phyloP scores from a whole-genome alignment of 1,284 basidiomycete genomes.

The Naganishia liquefaciens region DNA sequence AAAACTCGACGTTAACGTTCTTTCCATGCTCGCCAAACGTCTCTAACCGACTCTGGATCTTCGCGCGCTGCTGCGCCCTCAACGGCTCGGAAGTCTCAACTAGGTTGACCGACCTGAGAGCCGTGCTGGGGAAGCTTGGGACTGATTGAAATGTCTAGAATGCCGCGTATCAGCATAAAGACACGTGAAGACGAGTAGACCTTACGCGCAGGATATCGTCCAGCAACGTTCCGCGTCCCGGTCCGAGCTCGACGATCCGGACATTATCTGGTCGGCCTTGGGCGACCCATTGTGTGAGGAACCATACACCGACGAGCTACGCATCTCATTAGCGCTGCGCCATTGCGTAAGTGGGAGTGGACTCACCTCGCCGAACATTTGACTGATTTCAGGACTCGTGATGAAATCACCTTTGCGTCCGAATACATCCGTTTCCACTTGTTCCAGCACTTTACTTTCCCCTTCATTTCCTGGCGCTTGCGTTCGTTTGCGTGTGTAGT shows the following conservation, averaged over 20 bases:
- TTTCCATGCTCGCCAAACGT: slow-evolving; percentile 36
- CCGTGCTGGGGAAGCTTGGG: slow-evolving; percentile 60
- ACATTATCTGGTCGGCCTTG: slow-evolving; percentile 61
- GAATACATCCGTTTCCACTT: slow-evolving; percentile 67
- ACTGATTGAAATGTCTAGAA: slow-evolving; percentile 47
- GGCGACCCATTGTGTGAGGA: slow-evolving; percentile 74
- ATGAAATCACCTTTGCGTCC: slow-evolving; percentile 90
- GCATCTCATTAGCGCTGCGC: slow-evolving; percentile 41
- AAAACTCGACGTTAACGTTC: slow-evolving; percentile 65
- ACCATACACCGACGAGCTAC: slow-evolving; percentile 85
- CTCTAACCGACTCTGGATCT: slow-evolving; percentile 53
- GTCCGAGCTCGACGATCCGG: slow-evolving; percentile 87
- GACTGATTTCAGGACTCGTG: slow-evolving; percentile 94
- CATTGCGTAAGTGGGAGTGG: background rate
- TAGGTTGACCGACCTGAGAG: slow-evolving; percentile 66
- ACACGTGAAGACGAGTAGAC: slow-evolving; percentile 38
- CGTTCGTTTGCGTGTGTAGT: slow-evolving; percentile 64
- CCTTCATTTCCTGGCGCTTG: background rate
- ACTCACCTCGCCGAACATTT: slow-evolving; percentile 92
- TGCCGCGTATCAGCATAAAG: background rate
- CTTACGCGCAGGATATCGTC: slow-evolving; percentile 83
- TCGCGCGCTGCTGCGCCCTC: slow-evolving; percentile 65
- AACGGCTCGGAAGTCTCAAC: slow-evolving; percentile 77
- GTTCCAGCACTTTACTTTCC: slow-evolving; percentile 10
- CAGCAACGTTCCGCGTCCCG: slow-evolving; percentile 90